Conservation (phyloP, 257 asterid genomes). For the Solanum arcanum region DNA sequence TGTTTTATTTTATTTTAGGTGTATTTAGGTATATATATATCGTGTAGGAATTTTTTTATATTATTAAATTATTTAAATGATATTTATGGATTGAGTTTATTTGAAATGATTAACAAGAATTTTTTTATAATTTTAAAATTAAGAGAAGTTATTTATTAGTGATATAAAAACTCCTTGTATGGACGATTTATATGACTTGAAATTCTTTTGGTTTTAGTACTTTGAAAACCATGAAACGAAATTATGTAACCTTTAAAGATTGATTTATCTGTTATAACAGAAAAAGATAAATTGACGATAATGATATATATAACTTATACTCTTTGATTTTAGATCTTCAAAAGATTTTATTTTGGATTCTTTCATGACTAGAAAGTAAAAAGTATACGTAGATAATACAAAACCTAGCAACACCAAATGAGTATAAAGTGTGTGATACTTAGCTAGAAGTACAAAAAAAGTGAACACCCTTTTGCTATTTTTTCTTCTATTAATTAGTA, state of each 20-base stretch:
- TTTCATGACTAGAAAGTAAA: not conserved
- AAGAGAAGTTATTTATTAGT: no score
- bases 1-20: not conserved
- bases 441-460: not conserved
- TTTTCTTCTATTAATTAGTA: not conserved
- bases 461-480: not conserved
- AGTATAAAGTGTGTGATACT: not conserved
- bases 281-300: no score
- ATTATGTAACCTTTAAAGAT: no score
- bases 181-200: not conserved
- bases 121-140: not conserved
- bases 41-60: not conserved
- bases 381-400: not conserved
- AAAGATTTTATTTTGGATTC: not conserved
- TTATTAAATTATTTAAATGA: not conserved
- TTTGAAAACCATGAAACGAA: not conserved
- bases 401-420: not conserved
- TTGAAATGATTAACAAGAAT: not conserved
- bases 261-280: not conserved
- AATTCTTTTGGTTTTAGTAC: no score
- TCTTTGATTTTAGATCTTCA: not conserved
- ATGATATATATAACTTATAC: not conserved
- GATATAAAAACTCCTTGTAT: no score
- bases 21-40: not conserved
- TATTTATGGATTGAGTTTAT: not conserved